Evolutionary conservation across 805 yeast species (phyloP), one percentile per base, ranked within the genome.

Genomic region (Jamesozyma gamospora): DNA sequence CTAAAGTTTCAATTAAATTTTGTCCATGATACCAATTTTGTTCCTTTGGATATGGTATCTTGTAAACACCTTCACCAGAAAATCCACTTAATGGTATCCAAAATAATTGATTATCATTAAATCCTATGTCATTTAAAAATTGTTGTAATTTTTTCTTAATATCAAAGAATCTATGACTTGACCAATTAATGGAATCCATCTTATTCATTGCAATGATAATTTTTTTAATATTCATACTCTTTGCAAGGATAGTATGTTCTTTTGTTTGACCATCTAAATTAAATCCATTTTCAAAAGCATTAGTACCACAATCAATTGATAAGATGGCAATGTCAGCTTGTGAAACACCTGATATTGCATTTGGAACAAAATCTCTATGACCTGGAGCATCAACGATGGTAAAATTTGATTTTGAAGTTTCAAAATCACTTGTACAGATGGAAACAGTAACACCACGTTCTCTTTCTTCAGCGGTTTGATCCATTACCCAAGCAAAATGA

Each of bases 401-500:
- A 71, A 90, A 92, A 61, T 95, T 78, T 63, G 96, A 79, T 66
- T 81, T 82, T 11, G 82, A 94, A 36, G 98, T 92, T 67, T 88
- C 96, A 56, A 92, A 92, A 58, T 82, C 86, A 19, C 96, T 92
- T 52, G 92, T 87, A 56, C 98, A 97, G 43, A 92, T 96, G 63
- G 94, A 96, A 50, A 92, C 94, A 46, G 99, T 92, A 66, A 92
- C 94, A 69, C 99, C 99, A 66, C 94, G 95, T 58, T 75, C 84
- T 70, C 98, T 82, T 71, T 92, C 99, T 67, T 92, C 98, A 63
- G 83, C 82, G 64, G 94, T 92, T 58, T 96, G 90, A 63, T 92
- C 99, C 96, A 92, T 88, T 46, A 92, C 92, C 98, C 98, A 92
- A 8, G 97, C 90, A 52, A 92, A 72, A 66, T 90, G 92, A 94